A percentile compares a stretch with the other conserved stretches of the same genome.
Evolutionary conservation across 768 basidiomycete genomes (phyloP).

Genomic region (Mycena indigotica): DNA sequence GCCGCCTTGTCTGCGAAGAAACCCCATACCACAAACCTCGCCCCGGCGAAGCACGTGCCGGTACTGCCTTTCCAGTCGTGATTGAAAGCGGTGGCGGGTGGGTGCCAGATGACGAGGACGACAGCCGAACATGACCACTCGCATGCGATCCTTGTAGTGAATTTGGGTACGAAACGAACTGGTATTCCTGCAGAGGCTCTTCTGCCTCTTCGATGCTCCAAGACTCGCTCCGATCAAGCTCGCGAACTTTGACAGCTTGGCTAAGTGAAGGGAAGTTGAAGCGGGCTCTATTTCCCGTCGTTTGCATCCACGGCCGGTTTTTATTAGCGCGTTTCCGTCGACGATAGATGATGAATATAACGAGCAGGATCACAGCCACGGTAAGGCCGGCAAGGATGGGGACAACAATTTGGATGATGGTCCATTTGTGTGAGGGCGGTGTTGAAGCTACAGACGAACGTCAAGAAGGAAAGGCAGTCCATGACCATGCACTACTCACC

Average conservation of each 20-base stretch:
- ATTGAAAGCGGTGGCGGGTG: conserved; percentile 3
- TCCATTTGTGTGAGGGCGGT: conserved; percentile 11
- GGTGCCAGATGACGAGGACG: conserved; percentile 8
- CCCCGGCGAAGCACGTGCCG: conserved; percentile 17
- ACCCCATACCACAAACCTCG: conserved; percentile 14
- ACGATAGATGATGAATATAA: conserved; percentile 4
- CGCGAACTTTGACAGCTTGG: conserved; percentile 14
- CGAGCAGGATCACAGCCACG: neutral
- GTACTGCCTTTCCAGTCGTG: neutral
- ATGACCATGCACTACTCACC: neutral
- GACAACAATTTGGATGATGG: conserved; percentile 8
- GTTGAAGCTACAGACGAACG: conserved; percentile 10
- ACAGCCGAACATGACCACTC: conserved; percentile 22
- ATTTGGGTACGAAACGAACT: conserved; percentile 21
- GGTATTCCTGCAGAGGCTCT: conserved; percentile 17
- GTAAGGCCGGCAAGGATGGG: conserved; percentile 14
- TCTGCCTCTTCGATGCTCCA: conserved; percentile 21
- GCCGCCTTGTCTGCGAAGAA: conserved; percentile 1
- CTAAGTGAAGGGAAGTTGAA: conserved; percentile 18
- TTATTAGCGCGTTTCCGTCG: conserved; percentile 5
- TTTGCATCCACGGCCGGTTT: conserved; percentile 16
- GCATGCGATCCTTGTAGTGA: conserved; percentile 19
- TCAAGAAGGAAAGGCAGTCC: neutral
- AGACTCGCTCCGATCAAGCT: conserved; percentile 14
- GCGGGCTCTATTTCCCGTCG: conserved; percentile 10